phyloP scores from a whole-genome alignment of 2,329 filamentous ascomycete species.

The Trichoderma sp. region DNA sequence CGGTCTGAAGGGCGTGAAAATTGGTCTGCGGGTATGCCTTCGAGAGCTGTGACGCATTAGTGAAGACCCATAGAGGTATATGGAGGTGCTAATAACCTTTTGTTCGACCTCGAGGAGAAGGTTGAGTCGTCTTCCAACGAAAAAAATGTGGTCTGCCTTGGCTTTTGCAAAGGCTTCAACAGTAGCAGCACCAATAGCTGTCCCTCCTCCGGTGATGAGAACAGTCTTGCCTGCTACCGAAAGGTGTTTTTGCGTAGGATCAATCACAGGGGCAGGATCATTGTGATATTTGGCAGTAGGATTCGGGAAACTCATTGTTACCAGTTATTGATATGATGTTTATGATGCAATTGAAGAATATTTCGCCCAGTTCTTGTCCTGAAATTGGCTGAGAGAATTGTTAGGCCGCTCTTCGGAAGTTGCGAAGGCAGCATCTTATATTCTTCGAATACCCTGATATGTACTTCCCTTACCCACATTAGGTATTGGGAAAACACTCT shows the following conservation, averaged over 20 bases:
- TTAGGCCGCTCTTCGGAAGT: not conserved
- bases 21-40: not conserved
- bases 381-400: no score
- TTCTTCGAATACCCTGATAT: not conserved
- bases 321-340: not conserved
- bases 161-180: conserved; percentile 8
- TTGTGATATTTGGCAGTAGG: not conserved
- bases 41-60: not conserved
- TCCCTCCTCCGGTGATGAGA: not conserved
- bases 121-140: not conserved
- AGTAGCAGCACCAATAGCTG: not conserved
- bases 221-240: not conserved
- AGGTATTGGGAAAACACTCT: not conserved
- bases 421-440: not conserved
- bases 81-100: not conserved
- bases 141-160: not conserved
- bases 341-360: not conserved
- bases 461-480: not conserved
- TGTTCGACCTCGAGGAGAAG: not conserved
- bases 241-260: conserved; percentile 1
- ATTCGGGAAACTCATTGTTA: not conserved
- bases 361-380: not conserved
- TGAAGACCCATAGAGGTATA: no score
- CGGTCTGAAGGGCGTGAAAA: not conserved
- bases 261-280: not conserved